Evolutionary conservation across 2,329 filamentous ascomycete genomes (phyloP), one percentile per base, ranked within the genome.

Genomic region (Trichoderma hamatum): DNA sequence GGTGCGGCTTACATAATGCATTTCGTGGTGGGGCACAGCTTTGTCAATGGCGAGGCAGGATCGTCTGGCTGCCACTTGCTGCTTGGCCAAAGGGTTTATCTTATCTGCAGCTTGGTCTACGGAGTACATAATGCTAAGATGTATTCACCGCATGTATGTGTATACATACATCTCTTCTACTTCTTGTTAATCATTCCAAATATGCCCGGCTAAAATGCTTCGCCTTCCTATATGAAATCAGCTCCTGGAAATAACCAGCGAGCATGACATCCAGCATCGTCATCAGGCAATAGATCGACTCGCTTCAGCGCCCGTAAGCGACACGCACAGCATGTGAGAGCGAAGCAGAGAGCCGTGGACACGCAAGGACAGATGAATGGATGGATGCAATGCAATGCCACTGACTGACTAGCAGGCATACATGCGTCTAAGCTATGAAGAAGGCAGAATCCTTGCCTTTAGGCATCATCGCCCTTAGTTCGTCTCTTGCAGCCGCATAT

Each of bases 1-100:
- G 26, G 58, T 34, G 54, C 13, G 21, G 66, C 32, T 68, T 68
- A 68, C 66, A 68, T 68, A 68, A 68, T 49, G 51, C 66, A 13
- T 1, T 14, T 56, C 6, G 11, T 68, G 49, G 58, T 68, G 55
- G 58, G 58, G 55, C 65, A 51, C 19, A 13, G 32, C 65, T 54
- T 61, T 30, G 24, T 28, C 9, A 13, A 49, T 39, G 14, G 19
- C 26, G 13, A 36, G 60, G 61, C 51, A 43, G 21, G 60, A 36
- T 52, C 9, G 60, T 19, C 60, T 52, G 39, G 60, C 32, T 55
- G 46, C 32, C 59, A 30, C 62, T 55, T 65, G 51, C 62, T 24
- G 51, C 26, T 65, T 43, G 34, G 51, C 51, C 34, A 3, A 30
- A 36, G 34, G 9, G 7, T 49, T 19, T 58, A 64, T 64, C 61